These are phyloP conservation scores for Chlorella sp. DNA, from an alignment of 139 green algal species.

Conservation along the genomic window DNA sequence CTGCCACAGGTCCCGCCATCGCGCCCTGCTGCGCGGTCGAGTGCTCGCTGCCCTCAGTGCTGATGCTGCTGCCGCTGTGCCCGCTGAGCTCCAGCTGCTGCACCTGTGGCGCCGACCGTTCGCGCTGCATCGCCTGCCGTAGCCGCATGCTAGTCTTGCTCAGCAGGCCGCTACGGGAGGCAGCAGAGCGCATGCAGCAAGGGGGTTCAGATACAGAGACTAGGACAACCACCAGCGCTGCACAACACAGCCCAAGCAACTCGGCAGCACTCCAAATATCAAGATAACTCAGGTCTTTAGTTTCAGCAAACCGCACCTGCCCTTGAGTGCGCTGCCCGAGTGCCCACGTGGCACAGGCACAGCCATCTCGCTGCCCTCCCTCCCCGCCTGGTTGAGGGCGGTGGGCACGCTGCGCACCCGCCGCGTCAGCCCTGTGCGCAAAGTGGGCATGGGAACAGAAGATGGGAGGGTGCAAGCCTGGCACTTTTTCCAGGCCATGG, in stretches of 20 bases:
- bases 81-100: conserved; percentile 25
- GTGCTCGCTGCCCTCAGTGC: neutral
- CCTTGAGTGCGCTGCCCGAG: conserved; percentile 8
- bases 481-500: too few species aligned
- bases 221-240: too few species aligned
- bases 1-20: neutral
- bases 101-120: neutral
- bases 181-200: neutral
- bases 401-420: neutral
- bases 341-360: neutral
- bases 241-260: too few species aligned
- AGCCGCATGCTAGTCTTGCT: conserved; percentile 15
- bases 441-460: too few species aligned
- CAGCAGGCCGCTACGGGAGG: conserved; percentile 7
- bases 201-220: too few species aligned
- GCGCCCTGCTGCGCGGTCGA: neutral
- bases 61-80: conserved; percentile 16
- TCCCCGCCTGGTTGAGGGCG: neutral
- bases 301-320: conserved; percentile 12
- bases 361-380: neutral
- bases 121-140: conserved; percentile 6
- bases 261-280: too few species aligned
- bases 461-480: too few species aligned
- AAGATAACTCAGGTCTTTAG: too few species aligned
- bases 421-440: conserved; percentile 1